These are phyloP conservation scores for Ephemerocybe angulata DNA, from an alignment of 768 basidiomycete species.

Conservation along the genomic window DNA sequence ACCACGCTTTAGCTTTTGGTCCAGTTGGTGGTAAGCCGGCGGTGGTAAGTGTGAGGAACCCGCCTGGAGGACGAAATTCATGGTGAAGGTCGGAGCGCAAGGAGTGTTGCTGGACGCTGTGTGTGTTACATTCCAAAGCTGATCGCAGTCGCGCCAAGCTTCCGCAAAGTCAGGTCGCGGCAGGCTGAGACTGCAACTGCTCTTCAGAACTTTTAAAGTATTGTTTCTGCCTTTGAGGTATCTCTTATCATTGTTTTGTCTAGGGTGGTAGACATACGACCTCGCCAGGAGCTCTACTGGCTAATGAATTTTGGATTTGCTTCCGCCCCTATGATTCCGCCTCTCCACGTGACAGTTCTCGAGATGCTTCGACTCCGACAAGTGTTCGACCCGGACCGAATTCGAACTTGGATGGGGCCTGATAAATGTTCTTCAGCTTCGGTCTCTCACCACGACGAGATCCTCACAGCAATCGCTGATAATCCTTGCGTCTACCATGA, in stretches of 20 bases:
- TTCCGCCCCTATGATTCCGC: too few relatives aligned
- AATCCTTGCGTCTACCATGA: background rate
- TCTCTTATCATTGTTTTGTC: too few relatives aligned
- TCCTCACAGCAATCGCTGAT: background rate
- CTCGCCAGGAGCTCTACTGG: too few relatives aligned
- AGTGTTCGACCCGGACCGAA: too few relatives aligned
- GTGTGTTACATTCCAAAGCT: background rate
- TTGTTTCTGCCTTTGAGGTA: too few relatives aligned
- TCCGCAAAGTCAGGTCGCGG: background rate
- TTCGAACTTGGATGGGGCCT: background rate
- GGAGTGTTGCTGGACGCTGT: background rate
- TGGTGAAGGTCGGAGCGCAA: background rate
- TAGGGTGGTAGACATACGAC: too few relatives aligned
- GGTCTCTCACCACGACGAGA: constrained; percentile 2
- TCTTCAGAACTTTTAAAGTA: too few relatives aligned
- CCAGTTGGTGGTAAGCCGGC: constrained; percentile 6
- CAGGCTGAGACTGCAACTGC: background rate
- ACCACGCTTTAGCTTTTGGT: constrained; percentile 6
- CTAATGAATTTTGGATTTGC: too few relatives aligned
- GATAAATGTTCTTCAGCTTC: constrained; percentile 5
- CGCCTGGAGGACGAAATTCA: constrained; percentile 3
- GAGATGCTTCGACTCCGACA: background rate
- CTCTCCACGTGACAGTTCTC: constrained; percentile 3
- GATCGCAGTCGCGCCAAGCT: background rate
- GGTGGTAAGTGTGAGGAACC: background rate